phyloP scores from a whole-genome alignment of 2,329 filamentous ascomycete species.

The Fusarium nisikadoi region DNA sequence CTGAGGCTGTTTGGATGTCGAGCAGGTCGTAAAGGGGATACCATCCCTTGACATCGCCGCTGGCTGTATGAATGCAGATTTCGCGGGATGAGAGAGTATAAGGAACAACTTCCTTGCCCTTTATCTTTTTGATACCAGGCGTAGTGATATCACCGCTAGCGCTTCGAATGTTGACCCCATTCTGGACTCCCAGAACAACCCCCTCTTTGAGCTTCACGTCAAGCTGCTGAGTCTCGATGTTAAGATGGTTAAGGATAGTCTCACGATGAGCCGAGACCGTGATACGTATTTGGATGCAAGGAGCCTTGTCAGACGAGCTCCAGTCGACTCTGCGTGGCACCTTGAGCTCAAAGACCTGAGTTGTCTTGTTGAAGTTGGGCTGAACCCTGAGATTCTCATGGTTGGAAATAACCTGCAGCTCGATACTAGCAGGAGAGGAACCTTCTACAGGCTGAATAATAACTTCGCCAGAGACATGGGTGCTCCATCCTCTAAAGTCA shows the following conservation, averaged over 20 bases:
- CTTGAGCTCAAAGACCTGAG: conserved; percentile 53
- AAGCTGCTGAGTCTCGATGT: conserved; percentile 52
- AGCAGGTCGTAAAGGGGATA: conserved; percentile 64
- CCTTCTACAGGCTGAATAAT: conserved; percentile 53
- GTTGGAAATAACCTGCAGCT: conserved; percentile 59
- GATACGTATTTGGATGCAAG: conserved; percentile 60
- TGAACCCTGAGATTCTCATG: conserved; percentile 53
- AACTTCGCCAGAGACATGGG: conserved; percentile 58
- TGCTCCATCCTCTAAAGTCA: conserved; percentile 38
- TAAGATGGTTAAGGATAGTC: conserved; percentile 52
- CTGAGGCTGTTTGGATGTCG: conserved; percentile 56
- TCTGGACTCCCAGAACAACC: conserved; percentile 49
- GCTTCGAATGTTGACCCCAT: conserved; percentile 49
- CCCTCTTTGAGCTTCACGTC: conserved; percentile 54
- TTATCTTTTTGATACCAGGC: conserved; percentile 43
- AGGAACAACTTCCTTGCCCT: conserved; percentile 40
- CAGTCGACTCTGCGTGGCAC: conserved; percentile 52
- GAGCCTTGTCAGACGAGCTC: conserved; percentile 39
- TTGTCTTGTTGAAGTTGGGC: conserved; percentile 47
- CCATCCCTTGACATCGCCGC: conserved; percentile 58
- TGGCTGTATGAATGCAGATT: conserved; percentile 55
- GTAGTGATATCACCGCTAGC: conserved; percentile 54
- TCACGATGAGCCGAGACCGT: conserved; percentile 59
- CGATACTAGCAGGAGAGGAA: conserved; percentile 51
- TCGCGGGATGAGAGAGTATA: conserved; percentile 57